A percentile compares a stretch with the other conserved stretches of the same genome.
Conservation (phyloP, 441 rosid species). For the Metrosideros polymorpha region DNA sequence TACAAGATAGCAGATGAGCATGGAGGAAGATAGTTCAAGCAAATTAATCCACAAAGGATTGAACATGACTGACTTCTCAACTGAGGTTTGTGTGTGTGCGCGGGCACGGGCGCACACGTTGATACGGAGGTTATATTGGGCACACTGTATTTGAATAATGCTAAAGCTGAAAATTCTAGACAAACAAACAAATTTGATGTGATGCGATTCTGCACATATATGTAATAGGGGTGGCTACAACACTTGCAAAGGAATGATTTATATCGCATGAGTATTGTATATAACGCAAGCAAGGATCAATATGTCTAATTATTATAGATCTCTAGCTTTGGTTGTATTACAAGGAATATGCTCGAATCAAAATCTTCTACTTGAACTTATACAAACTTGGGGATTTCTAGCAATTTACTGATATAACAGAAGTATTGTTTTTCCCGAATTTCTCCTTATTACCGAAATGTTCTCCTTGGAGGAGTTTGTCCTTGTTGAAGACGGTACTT, state of each 20-base stretch:
- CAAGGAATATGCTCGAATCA: not conserved
- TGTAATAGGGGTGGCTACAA: not conserved
- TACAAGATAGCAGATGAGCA: no score
- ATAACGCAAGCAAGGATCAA: not conserved
- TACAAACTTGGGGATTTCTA: not conserved
- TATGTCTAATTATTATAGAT: not conserved
- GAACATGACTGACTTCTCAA: not conserved
- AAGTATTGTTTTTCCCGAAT: fast-evolving
- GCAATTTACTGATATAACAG: not conserved
- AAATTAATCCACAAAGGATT: no score
- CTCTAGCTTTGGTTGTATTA: not conserved
- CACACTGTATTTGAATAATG: not conserved
- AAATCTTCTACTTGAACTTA: not conserved
- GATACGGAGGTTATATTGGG: not conserved
- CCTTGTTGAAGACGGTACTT: fast-evolving
- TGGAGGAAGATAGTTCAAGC: no score
- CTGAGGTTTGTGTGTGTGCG: no score
- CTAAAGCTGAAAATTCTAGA: not conserved
- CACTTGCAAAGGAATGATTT: not conserved
- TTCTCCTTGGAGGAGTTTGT: fast-evolving
- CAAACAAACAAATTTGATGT: no score
- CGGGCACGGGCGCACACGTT: no score
- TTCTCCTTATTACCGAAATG: fast-evolving
- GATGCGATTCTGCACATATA: not conserved
- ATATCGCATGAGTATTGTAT: not conserved